Evolutionary conservation across 78 protist species (phyloP).

Genomic region (Dictyostelium intermedium): DNA sequence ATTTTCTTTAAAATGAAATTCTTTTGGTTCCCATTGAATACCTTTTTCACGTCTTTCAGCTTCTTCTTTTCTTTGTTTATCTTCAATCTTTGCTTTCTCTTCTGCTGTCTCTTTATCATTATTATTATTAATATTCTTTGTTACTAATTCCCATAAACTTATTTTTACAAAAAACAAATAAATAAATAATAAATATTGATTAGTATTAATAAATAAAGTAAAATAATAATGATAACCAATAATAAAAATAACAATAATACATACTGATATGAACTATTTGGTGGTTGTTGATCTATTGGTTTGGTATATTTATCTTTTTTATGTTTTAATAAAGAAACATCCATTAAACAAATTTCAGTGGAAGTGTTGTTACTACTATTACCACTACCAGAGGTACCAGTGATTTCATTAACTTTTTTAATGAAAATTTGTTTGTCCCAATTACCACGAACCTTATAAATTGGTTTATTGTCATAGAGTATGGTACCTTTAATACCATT

Average conservation of each 20-base stretch:
- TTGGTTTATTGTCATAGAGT: neutral
- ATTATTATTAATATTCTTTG: slow-evolving; percentile 21
- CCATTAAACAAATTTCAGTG: neutral
- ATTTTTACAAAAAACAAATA: no score
- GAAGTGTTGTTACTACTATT: neutral
- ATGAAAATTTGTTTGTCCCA: slow-evolving; percentile 38
- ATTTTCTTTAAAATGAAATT: neutral
- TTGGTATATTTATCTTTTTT: neutral
- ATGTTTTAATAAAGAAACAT: neutral
- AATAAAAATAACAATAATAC: neutral
- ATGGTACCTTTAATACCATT: slow-evolving; percentile 58
- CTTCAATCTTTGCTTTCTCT: slow-evolving; percentile 63
- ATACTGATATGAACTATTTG: slow-evolving; percentile 22
- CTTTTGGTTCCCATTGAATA: slow-evolving; percentile 33
- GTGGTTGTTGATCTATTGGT: slow-evolving; percentile 50
- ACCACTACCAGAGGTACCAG: neutral
- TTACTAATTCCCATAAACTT: slow-evolving; percentile 49
- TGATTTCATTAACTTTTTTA: neutral
- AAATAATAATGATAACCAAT: neutral
- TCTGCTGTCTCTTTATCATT: slow-evolving; percentile 51
- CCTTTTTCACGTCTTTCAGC: slow-evolving; percentile 44
- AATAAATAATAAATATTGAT: no score
- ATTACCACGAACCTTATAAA: slow-evolving; percentile 30
- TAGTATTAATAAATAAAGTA: neutral
- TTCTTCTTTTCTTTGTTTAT: slow-evolving; percentile 74